phyloP scores from a whole-genome alignment of 129 eudicot genomes.

The Escallonia herrerae region DNA sequence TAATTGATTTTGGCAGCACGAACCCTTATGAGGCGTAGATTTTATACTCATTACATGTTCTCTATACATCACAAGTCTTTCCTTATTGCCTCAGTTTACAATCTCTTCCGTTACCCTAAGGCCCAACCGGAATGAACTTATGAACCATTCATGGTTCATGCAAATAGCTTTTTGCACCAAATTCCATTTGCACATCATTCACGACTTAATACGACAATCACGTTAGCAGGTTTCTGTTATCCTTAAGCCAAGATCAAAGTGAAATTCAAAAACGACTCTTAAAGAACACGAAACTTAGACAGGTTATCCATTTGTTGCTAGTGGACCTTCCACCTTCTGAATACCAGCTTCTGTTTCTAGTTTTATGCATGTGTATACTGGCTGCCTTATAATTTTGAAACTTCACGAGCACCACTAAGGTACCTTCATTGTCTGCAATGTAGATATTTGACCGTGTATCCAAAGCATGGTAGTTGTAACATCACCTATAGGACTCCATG shows the following conservation, averaged over 20 bases:
- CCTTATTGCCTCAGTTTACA: too few species aligned
- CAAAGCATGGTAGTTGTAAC: constrained; percentile 99
- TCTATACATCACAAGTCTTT: too few species aligned
- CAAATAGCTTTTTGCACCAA: not conserved
- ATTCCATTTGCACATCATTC: not conserved
- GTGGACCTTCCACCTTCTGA: not conserved
- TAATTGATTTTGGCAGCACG: too few species aligned
- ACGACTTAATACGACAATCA: not conserved
- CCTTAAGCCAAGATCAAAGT: too few species aligned
- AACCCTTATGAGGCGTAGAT: too few species aligned
- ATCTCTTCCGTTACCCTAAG: too few species aligned
- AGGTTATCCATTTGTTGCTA: not conserved
- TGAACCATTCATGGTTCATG: not conserved
- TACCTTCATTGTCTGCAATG: constrained; percentile 88
- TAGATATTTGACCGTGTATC: constrained; percentile 98
- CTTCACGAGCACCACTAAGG: constrained; percentile 2
- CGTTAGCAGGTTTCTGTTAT: not conserved
- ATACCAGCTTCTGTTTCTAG: not conserved
- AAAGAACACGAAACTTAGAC: not conserved
- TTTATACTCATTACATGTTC: too few species aligned
- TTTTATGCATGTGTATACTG: not conserved
- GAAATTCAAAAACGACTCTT: too few species aligned
- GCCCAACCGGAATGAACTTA: not conserved
- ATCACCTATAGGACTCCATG: constrained; percentile 99
- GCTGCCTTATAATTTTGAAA: not conserved